These are phyloP conservation scores for Globisporangium emineosum DNA, from an alignment of 352 stramenopile genomes.

Conservation along the genomic window DNA sequence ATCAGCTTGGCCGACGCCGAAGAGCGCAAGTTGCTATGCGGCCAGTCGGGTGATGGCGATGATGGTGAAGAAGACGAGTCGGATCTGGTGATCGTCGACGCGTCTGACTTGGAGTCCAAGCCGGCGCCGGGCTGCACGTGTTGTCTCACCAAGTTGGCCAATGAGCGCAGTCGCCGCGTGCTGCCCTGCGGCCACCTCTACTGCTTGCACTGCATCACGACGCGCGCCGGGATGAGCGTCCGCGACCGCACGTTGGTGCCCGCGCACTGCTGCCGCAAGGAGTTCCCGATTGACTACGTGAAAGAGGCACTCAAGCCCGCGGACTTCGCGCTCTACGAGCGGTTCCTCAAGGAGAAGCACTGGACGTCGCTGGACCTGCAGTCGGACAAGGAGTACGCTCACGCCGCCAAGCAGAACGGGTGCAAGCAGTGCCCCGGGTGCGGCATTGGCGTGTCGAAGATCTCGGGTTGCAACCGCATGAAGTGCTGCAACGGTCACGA, in stretches of 20 bases:
- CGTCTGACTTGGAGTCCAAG: conserved; percentile 3
- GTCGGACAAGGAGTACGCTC: conserved; percentile 62
- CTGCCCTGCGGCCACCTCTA: conserved; percentile 63
- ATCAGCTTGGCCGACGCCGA: conserved; percentile 23
- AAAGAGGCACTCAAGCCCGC: neutral
- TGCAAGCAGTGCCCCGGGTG: conserved; percentile 65
- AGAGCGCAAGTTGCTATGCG: conserved; percentile 7
- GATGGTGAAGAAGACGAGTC: conserved; percentile 9
- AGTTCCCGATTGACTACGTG: conserved; percentile 16
- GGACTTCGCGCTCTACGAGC: conserved; percentile 14
- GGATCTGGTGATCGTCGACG: neutral
- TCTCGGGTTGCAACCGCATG: conserved; percentile 58
- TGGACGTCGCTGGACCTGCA: conserved; percentile 30
- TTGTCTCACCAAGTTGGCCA: conserved; percentile 5
- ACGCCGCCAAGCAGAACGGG: conserved; percentile 24
- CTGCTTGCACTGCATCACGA: conserved; percentile 50
- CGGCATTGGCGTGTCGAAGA: conserved; percentile 55
- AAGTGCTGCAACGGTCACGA: conserved; percentile 50
- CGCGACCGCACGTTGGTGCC: conserved; percentile 40
- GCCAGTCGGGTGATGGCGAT: neutral
- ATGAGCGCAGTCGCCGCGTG: neutral
- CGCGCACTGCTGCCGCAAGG: conserved; percentile 15
- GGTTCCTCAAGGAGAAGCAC: conserved; percentile 16
- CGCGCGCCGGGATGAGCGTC: conserved; percentile 53
- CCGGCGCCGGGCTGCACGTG: conserved; percentile 13